These are phyloP conservation scores for Suillus occidentalis DNA, from an alignment of 768 basidiomycete genomes.

Conservation along the genomic window DNA sequence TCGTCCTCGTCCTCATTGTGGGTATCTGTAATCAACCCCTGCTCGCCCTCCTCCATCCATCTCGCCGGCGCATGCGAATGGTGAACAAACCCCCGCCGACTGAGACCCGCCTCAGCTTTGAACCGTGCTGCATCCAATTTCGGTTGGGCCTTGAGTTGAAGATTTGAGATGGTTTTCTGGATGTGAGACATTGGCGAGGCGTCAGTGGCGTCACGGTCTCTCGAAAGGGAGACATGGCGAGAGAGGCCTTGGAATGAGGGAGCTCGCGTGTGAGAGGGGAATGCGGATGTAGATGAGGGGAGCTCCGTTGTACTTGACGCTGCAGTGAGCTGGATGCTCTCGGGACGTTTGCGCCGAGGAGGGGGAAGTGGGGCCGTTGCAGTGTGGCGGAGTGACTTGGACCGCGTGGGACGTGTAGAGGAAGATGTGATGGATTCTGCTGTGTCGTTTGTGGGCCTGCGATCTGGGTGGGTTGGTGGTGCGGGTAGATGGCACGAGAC, in stretches of 20 bases:
- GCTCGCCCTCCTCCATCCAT: slow-evolving; percentile 37
- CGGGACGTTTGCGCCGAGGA: slow-evolving; percentile 53
- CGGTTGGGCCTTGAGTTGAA: slow-evolving; percentile 47
- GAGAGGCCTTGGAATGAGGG: slow-evolving; percentile 31
- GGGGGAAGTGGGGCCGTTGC: slow-evolving; percentile 44
- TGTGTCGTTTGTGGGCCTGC: slow-evolving; percentile 35
- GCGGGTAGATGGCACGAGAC: slow-evolving; percentile 34
- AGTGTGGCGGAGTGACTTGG: slow-evolving; percentile 55
- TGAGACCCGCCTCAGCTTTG: slow-evolving; percentile 72
- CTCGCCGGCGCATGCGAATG: slow-evolving; percentile 26
- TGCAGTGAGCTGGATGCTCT: slow-evolving; percentile 56
- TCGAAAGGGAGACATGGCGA: slow-evolving; percentile 41
- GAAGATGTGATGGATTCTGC: slow-evolving; percentile 27
- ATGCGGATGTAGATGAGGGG: slow-evolving; percentile 3
- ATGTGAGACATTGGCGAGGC: slow-evolving; percentile 39
- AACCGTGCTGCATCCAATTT: slow-evolving; percentile 62
- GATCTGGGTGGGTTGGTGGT: slow-evolving; percentile 59
- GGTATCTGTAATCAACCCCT: slow-evolving; percentile 38
- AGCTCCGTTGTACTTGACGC: slow-evolving; percentile 16
- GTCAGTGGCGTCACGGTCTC: slow-evolving; percentile 20
- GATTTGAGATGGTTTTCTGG: slow-evolving; percentile 42
- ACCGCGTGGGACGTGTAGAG: slow-evolving; percentile 47
- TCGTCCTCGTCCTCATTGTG: slow-evolving; percentile 29
- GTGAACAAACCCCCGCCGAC: slow-evolving; percentile 56
- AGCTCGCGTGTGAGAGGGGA: slow-evolving; percentile 14